These are phyloP conservation scores for Globisporangium yorkense DNA, from an alignment of 352 stramenopile genomes.

Conservation along the genomic window DNA sequence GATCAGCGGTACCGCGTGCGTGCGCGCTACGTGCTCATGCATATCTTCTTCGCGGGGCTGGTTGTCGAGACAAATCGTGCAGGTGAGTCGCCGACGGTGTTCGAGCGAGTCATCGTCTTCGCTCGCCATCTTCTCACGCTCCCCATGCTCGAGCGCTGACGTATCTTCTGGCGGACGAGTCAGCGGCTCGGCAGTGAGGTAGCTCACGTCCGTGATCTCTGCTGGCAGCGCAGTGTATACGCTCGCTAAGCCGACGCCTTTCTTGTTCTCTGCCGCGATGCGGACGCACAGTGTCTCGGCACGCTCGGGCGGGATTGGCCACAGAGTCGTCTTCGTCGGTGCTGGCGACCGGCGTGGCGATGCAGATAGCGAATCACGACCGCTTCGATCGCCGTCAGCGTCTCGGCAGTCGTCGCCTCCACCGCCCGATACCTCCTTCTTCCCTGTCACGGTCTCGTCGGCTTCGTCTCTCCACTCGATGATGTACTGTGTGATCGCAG, in stretches of 20 bases:
- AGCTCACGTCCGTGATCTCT: constrained; percentile 57
- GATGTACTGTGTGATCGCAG: constrained; percentile 53
- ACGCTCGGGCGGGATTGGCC: constrained; percentile 42
- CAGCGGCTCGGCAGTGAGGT: constrained; percentile 37
- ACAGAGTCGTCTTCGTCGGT: constrained; percentile 54
- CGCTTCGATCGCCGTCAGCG: neutral
- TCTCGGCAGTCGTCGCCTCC: neutral
- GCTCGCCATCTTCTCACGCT: constrained; percentile 27
- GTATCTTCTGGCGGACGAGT: constrained; percentile 37
- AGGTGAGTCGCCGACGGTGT: constrained; percentile 34
- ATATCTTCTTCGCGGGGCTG: constrained; percentile 19
- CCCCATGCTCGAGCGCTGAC: constrained; percentile 24
- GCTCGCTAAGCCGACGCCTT: constrained; percentile 51
- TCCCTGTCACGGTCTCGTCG: constrained; percentile 20
- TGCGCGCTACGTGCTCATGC: constrained; percentile 52
- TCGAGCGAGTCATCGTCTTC: constrained; percentile 30
- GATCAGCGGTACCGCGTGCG: constrained; percentile 56
- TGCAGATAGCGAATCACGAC: no score
- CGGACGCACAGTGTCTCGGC: constrained; percentile 46
- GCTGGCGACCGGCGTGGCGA: neutral
- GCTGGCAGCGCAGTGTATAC: constrained; percentile 44
- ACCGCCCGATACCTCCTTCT: constrained; percentile 2
- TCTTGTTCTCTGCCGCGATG: constrained; percentile 54
- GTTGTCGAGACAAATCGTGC: constrained; percentile 35
- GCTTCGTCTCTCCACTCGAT: constrained; percentile 66